Conservation (phyloP, 192 early-diverging fungal genomes). For the Pilaira anomala region DNA sequence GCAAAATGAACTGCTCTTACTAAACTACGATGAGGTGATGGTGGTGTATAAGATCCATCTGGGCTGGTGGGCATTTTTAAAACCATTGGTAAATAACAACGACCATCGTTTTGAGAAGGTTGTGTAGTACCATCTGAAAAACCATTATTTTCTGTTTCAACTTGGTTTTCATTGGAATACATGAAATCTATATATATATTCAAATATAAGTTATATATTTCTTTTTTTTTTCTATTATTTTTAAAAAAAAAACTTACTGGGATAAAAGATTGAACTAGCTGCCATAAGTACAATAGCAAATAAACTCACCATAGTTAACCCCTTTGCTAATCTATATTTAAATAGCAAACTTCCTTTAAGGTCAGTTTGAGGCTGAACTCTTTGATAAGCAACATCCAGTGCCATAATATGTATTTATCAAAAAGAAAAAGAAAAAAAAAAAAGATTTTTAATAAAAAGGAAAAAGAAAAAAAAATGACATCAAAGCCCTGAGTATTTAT, state of each 20-base stretch:
- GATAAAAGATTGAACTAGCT: constrained; percentile 22
- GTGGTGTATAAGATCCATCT: constrained; percentile 33
- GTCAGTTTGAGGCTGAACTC: background rate
- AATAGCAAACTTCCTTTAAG: constrained; percentile 15
- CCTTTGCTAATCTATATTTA: constrained; percentile 31
- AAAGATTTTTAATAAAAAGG: too few species aligned
- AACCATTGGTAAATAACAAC: constrained; percentile 17
- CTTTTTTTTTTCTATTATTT: background rate
- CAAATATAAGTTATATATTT: background rate
- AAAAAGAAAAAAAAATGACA: too few species aligned
- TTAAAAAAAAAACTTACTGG: constrained; percentile 16
- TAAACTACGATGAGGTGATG: constrained; percentile 18
- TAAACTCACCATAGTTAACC: constrained; percentile 27
- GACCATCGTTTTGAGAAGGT: background rate
- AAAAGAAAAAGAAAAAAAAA: too few species aligned
- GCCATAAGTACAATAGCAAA: constrained; percentile 31
- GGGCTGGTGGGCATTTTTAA: constrained; percentile 20
- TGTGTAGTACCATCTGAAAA: background rate
- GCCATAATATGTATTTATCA: background rate
- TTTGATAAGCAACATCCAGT: constrained; percentile 9
- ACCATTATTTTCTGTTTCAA: too few species aligned
- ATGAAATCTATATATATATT: background rate
- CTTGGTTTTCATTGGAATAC: background rate
- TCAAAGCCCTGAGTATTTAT: too few species aligned
- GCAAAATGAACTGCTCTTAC: constrained; percentile 11